Conservation (phyloP, 164 flowering plant species). For the Kingdonia uniflora region DNA sequence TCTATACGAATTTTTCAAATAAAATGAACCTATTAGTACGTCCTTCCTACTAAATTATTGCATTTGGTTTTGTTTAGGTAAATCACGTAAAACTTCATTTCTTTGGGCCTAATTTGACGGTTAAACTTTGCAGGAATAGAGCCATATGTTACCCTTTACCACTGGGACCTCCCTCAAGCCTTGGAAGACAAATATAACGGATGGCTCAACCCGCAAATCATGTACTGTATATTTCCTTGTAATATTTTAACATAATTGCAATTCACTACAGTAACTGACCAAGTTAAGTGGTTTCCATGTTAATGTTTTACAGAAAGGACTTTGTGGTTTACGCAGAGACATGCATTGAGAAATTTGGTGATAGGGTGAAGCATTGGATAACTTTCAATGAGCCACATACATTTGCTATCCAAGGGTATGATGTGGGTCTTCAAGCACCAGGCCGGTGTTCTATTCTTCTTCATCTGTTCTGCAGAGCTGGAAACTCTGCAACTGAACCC, state of each 20-base stretch:
- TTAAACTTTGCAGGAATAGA: conserved; percentile 49
- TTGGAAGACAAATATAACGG: conserved; percentile 66
- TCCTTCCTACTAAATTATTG: too few relatives aligned
- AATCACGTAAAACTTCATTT: background rate
- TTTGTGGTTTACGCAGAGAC: conserved; percentile 67
- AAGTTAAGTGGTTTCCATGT: background rate
- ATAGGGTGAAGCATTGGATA: conserved; percentile 90
- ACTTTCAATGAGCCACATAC: conserved; percentile 94
- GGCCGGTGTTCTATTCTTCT: conserved; percentile 72
- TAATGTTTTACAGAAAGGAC: conserved; percentile 50
- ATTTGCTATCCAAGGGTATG: conserved; percentile 66
- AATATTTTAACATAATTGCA: background rate
- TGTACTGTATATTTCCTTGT: conserved; percentile 26
- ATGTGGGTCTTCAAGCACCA: conserved; percentile 79
- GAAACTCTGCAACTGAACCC: conserved; percentile 86
- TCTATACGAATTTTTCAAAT: too few relatives aligned
- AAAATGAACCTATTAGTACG: too few relatives aligned
- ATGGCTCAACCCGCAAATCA: conserved; percentile 59
- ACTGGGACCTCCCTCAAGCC: conserved; percentile 95
- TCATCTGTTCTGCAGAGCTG: conserved; percentile 50
- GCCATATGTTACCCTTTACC: conserved; percentile 85
- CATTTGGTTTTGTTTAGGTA: background rate
- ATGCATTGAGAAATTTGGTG: conserved; percentile 78
- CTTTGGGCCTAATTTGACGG: background rate
- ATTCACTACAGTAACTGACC: background rate